These are phyloP conservation scores for Brassica nigra DNA, from an alignment of 345 rosid genomes.

Conservation along the genomic window DNA sequence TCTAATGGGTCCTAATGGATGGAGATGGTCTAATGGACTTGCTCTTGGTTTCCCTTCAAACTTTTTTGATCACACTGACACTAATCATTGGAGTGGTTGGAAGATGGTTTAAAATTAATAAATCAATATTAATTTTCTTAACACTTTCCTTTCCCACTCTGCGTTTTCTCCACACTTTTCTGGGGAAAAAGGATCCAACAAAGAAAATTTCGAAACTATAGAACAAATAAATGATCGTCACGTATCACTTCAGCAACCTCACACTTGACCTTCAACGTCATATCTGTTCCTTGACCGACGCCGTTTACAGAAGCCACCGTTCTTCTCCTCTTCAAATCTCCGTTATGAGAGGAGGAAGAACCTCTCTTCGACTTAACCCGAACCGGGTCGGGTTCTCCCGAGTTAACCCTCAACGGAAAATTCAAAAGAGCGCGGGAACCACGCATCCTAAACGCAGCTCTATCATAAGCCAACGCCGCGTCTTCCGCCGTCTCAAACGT, in stretches of 20 bases:
- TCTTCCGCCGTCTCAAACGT: conserved; percentile 98
- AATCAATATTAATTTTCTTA: conserved; percentile 9
- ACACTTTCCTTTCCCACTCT: conserved; percentile 1
- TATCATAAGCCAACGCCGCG: conserved; percentile 94
- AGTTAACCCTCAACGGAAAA: conserved; percentile 85
- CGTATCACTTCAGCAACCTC: conserved; percentile 44
- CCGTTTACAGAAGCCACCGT: conserved; percentile 35
- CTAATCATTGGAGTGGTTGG: background rate
- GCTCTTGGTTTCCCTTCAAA: too few species aligned
- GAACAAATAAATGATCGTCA: conserved; percentile 45
- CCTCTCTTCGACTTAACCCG: conserved; percentile 81
- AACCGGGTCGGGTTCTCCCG: conserved; percentile 97
- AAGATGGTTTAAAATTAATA: background rate
- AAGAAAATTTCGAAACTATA: conserved; percentile 19
- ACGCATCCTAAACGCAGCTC: conserved; percentile 94
- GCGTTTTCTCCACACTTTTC: background rate
- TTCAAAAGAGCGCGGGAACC: conserved; percentile 91
- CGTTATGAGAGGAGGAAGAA: conserved; percentile 51
- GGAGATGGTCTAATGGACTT: too few species aligned
- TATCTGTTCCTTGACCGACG: conserved; percentile 37
- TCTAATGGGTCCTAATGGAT: too few species aligned
- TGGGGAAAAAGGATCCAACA: background rate
- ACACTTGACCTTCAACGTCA: conserved; percentile 31
- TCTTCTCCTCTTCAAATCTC: conserved; percentile 64
- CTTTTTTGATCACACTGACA: background rate